phyloP scores from a whole-genome alignment of 768 basidiomycete species.

The Cytidiella melzeri region DNA sequence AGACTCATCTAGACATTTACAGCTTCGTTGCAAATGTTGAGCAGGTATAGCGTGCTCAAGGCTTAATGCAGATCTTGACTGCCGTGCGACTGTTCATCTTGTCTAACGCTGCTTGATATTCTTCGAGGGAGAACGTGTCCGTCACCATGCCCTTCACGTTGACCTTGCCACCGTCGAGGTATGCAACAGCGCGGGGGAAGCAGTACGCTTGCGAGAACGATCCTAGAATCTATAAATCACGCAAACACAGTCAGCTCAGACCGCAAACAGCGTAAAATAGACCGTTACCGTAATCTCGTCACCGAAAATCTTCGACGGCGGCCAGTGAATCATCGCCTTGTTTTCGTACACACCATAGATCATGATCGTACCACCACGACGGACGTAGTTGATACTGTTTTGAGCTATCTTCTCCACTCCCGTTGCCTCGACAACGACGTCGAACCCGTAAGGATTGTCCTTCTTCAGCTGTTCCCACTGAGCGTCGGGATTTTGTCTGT shows the following conservation, averaged over 20 bases:
- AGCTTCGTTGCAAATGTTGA: too few species aligned
- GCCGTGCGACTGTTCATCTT: conserved; percentile 57
- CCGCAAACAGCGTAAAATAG: not conserved
- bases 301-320: conserved; percentile 74
- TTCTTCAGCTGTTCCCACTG: conserved; percentile 81
- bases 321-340: conserved; percentile 80
- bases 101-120: conserved; percentile 62
- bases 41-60: too few species aligned
- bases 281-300: conserved; percentile 60
- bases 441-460: conserved; percentile 84
- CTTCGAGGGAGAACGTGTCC: conserved; percentile 50
- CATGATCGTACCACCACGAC: conserved; percentile 82
- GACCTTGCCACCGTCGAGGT: conserved; percentile 83
- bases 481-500: conserved; percentile 61
- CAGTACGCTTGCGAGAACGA: conserved; percentile 88
- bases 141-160: conserved; percentile 76
- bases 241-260: not conserved
- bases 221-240: conserved; percentile 72
- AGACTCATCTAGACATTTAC: too few species aligned
- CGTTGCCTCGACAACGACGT: conserved; percentile 77
- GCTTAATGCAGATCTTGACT: conserved; percentile 46
- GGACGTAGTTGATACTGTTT: conserved; percentile 84
- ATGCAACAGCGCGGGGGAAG: conserved; percentile 88
- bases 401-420: conserved; percentile 86
- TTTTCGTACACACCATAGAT: conserved; percentile 91